These are phyloP conservation scores for Przewalskia tangutica DNA, from an alignment of 257 asterid genomes.

Conservation along the genomic window DNA sequence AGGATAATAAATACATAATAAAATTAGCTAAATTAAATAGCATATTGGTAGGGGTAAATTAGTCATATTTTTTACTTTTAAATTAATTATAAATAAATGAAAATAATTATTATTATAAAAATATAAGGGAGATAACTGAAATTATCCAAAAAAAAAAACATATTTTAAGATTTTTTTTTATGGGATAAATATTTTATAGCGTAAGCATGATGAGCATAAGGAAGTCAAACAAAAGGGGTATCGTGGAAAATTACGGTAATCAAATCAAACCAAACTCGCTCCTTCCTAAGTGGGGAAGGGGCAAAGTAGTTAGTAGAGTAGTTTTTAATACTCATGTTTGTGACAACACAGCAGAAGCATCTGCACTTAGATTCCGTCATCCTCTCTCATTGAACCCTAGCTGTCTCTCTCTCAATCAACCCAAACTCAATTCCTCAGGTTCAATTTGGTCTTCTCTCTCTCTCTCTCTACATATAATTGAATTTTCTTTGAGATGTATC, in stretches of 20 bases:
- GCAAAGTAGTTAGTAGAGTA: too few relatives aligned
- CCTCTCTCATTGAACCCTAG: not conserved
- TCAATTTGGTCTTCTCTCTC: too few relatives aligned
- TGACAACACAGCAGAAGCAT: not conserved
- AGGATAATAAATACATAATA: too few relatives aligned
- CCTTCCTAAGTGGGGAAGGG: not conserved
- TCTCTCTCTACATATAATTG: not conserved
- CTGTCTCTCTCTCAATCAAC: not conserved
- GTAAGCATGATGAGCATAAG: not conserved
- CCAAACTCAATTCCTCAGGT: not conserved
- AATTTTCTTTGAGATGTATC: not conserved
- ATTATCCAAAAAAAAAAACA: too few relatives aligned
- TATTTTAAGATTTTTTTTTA: too few relatives aligned
- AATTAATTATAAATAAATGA: too few relatives aligned
- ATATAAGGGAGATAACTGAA: too few relatives aligned
- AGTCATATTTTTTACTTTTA: too few relatives aligned
- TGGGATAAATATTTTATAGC: too few relatives aligned
- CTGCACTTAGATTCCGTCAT: not conserved
- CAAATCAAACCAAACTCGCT: not conserved
- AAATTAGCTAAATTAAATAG: too few relatives aligned
- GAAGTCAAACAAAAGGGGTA: not conserved
- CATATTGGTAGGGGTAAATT: too few relatives aligned
- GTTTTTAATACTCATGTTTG: not conserved
- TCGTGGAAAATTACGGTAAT: not conserved
- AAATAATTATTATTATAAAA: too few relatives aligned